Conservation (phyloP, 148 eudicot species). For the Arctostaphylos glauca region DNA sequence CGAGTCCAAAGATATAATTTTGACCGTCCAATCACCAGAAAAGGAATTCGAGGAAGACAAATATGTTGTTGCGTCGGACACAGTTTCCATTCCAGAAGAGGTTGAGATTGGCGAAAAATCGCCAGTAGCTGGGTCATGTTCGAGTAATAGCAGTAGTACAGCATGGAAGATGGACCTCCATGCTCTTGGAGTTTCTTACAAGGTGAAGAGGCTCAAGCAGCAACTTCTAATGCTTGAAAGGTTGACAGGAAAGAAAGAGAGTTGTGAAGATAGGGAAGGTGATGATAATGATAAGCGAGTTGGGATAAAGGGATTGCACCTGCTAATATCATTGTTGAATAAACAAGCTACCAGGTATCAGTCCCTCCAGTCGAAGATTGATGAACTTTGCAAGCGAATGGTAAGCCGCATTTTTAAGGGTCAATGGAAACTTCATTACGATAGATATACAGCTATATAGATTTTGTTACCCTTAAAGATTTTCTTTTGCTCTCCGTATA, state of each 20-base stretch:
- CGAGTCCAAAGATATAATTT: constrained; percentile 38
- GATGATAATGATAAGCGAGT: constrained; percentile 29
- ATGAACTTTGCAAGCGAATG: constrained; percentile 78
- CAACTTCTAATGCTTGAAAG: constrained; percentile 79
- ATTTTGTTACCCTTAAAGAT: neutral
- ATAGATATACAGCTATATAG: neutral
- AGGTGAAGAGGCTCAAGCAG: constrained; percentile 88
- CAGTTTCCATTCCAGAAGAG: constrained; percentile 24
- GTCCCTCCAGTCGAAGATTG: constrained; percentile 79
- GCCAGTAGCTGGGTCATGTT: constrained; percentile 19
- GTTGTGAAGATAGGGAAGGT: constrained; percentile 30
- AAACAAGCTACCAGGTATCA: constrained; percentile 81
- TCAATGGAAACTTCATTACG: neutral
- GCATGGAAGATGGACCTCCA: constrained; percentile 79
- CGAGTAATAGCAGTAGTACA: constrained; percentile 29
- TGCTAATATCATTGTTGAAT: constrained; percentile 54
- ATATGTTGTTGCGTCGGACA: constrained; percentile 22
- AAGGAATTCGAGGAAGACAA: constrained; percentile 49
- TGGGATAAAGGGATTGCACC: constrained; percentile 39
- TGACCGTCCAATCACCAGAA: constrained; percentile 39
- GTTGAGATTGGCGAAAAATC: constrained; percentile 32
- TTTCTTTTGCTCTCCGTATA: neutral
- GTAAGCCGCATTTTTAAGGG: constrained; percentile 34
- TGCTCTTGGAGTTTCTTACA: constrained; percentile 82
- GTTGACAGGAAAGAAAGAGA: constrained; percentile 63